These are phyloP conservation scores for Chiua sp. DNA, from an alignment of 1,284 basidiomycete genomes.

Conservation along the genomic window DNA sequence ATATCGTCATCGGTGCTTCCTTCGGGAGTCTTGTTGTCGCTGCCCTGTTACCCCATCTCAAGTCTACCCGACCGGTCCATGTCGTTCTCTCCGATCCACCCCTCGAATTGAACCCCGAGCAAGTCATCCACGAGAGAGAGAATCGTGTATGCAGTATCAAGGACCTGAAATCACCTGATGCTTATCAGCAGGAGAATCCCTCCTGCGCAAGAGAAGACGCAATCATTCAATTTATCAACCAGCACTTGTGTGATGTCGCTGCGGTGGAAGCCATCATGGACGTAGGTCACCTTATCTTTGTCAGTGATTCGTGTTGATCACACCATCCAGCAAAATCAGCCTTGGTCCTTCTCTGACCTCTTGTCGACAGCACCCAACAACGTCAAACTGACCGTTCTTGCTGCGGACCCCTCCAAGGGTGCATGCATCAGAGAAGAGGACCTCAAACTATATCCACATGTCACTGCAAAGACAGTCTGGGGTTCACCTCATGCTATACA, in stretches of 20 bases:
- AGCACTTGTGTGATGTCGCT: constrained; percentile 8
- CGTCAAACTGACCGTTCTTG: constrained; percentile 16
- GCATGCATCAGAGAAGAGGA: constrained; percentile 9
- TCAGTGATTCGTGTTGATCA: not conserved
- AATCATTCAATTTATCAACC: not conserved
- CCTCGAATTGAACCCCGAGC: constrained; percentile 1
- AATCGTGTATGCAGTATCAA: not conserved
- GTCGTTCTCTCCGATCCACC: constrained; percentile 25
- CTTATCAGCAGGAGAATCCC: not conserved
- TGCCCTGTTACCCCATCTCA: constrained; percentile 9
- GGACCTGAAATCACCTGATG: constrained; percentile 5
- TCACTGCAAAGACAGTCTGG: constrained; percentile 14
- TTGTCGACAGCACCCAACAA: constrained; percentile 13
- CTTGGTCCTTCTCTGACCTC: constrained; percentile 18
- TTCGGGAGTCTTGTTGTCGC: constrained; percentile 18
- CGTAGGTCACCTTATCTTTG: constrained; percentile 7
- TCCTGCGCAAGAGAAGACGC: constrained; percentile 5
- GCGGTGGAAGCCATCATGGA: constrained; percentile 7
- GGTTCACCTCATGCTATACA: constrained; percentile 19
- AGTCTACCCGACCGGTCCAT: constrained; percentile 1
- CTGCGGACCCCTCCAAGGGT: constrained; percentile 19
- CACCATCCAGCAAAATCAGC: constrained; percentile 20
- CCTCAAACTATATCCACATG: constrained; percentile 11
- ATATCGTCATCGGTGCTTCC: constrained; percentile 25
- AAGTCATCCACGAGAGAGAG: not conserved